Conservation (phyloP, 345 rosid species). For the Syzygium oleosum region DNA sequence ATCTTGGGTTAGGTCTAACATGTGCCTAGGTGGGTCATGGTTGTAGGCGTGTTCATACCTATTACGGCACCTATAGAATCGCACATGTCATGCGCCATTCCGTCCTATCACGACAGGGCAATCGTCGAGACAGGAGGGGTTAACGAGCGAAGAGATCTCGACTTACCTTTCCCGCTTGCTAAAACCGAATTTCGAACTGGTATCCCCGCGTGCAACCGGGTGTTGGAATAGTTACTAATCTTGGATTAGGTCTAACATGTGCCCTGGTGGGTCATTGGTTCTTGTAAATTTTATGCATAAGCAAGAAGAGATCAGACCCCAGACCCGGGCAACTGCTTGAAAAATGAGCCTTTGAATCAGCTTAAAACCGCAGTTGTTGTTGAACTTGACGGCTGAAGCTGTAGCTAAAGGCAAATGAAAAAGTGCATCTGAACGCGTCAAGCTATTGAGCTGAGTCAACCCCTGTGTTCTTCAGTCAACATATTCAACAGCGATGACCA, state of each 20-base stretch:
- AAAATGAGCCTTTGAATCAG: not conserved
- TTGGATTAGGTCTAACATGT: not conserved
- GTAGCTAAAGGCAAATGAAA: not conserved
- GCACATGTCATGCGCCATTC: rapidly evolving
- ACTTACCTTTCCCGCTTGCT: no score
- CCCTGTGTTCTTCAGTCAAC: not conserved
- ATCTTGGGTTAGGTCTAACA: no score
- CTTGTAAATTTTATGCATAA: not conserved
- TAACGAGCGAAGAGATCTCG: not conserved
- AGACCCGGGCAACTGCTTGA: not conserved
- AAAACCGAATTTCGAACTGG: no score
- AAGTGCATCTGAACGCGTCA: not conserved
- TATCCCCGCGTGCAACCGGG: no score
- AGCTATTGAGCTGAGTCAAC: not conserved
- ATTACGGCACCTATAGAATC: not conserved
- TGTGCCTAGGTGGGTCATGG: no score
- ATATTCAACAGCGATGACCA: not conserved
- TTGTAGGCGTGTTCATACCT: rapidly evolving
- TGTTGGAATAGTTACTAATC: not conserved
- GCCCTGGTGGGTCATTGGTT: not conserved
- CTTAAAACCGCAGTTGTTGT: not conserved
- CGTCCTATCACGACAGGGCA: not conserved
- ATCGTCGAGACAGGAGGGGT: not conserved
- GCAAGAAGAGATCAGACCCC: not conserved
- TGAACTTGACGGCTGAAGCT: not conserved